Percentiles rank a stretch among this genome's conserved stretches.
These are phyloP conservation scores for Anthracocystis walkeri DNA, from an alignment of 1,284 basidiomycete species.

Conservation along the genomic window DNA sequence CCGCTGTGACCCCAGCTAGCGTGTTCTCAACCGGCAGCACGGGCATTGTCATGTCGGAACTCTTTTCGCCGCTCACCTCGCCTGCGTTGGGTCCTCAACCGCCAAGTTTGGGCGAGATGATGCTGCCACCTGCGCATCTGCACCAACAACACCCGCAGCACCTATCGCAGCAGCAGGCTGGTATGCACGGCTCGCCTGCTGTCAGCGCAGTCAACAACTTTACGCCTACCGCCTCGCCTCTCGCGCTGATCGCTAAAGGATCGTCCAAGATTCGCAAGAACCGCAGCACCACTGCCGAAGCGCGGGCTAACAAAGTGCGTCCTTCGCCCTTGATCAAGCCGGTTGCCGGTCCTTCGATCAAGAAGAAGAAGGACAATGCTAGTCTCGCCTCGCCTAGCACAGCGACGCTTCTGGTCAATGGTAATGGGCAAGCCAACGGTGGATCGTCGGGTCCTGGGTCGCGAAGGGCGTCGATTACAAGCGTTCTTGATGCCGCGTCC, in stretches of 20 bases:
- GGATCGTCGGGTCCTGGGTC: constrained; percentile 24
- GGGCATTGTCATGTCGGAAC: constrained; percentile 70
- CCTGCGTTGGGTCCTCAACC: constrained; percentile 73
- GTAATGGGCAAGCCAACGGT: constrained; percentile 24
- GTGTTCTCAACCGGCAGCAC: constrained; percentile 68
- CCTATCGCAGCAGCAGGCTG: constrained; percentile 10
- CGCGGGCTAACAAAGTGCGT: constrained; percentile 59
- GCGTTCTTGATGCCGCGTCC: constrained; percentile 3
- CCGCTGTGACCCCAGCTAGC: constrained; percentile 66
- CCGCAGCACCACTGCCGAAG: constrained; percentile 59
- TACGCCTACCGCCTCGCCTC: constrained; percentile 59
- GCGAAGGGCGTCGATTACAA: constrained; percentile 30
- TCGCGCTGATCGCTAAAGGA: constrained; percentile 50
- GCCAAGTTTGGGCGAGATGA: constrained; percentile 55
- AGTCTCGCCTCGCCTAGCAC: constrained; percentile 25
- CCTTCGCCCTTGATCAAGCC: constrained; percentile 68
- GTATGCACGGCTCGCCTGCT: constrained; percentile 41
- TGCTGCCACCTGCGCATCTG: constrained; percentile 53
- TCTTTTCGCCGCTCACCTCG: constrained; percentile 75
- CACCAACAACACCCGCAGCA: constrained; percentile 65
- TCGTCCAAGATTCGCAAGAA: constrained; percentile 58
- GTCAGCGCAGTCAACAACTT: constrained; percentile 35
- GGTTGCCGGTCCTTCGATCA: constrained; percentile 34
- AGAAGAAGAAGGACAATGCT: constrained; percentile 44
- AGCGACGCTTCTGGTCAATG: constrained; percentile 21